Evolutionary conservation across 2,329 filamentous ascomycete species (phyloP), one percentile per base, ranked within the genome.

Genomic region (Aspergillus ustus): DNA sequence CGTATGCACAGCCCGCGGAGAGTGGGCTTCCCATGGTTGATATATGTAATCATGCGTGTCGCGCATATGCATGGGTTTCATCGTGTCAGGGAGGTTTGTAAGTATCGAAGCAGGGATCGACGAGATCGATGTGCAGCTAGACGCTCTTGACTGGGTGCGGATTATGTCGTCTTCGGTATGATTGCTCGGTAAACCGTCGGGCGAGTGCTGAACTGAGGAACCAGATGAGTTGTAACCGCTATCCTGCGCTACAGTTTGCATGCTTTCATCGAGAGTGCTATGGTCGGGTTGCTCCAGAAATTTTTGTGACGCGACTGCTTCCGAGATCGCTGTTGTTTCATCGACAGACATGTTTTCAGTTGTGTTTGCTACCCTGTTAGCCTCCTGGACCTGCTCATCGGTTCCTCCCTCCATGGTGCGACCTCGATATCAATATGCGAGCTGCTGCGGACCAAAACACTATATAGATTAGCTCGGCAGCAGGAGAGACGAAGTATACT

Each of bases 41-140:
- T 48, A 52, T 28, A 45, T 49, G 28, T 46, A 52, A 52, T 59
- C 29, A 50, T 65, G 46, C 67, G 66, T 7, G n/a, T 70, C 70
- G 22, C 62, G 69, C 3, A 62, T 51, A 15, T 62, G 52, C 15
- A 67, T 63, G 20, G 68, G 59, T 25, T 71, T 72, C n/a, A 66
- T 59, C n/a, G 65, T 61, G 22, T 72, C 69, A 29, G 67, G 66
- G 1, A 74, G 66, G 51, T 77, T 72, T 9, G 77, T 65, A 7
- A 78, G 65, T 7, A 78, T 73, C 1, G 77, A 80, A 19, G 70
- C 74, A 5, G 78, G 77, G 11, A 78, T 66, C 0, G 78, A 80
- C 6, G 77, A 80, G 25, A 79, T 66, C 1, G 78, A 80, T 7
- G 78, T 79, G 37, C 72, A 75, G 59, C 76, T 79, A 5, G 77